These are phyloP conservation scores for Nannochloropsis oceanica DNA, from an alignment of 108 stramenopile genomes.

Conservation along the genomic window DNA sequence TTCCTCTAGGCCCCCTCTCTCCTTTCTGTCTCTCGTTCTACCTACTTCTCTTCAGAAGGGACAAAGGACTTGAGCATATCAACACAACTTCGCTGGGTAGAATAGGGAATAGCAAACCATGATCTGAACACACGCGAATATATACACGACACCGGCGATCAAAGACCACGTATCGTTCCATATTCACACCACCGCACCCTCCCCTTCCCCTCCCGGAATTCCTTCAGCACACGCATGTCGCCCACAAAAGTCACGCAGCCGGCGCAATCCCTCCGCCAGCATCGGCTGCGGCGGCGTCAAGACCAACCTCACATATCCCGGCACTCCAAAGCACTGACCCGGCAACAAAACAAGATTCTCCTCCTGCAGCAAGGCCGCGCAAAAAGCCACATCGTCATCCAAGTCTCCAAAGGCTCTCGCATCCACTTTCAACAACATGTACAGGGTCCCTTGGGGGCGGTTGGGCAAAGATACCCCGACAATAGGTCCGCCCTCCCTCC, in stretches of 20 bases:
- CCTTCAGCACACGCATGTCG: not conserved
- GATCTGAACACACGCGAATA: too few relatives aligned
- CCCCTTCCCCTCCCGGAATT: not conserved
- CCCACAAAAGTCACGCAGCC: not conserved
- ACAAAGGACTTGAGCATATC: too few relatives aligned
- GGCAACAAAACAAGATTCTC: conserved; percentile 80
- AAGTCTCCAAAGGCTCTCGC: conserved; percentile 53
- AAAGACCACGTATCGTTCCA: not conserved
- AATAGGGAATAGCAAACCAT: too few relatives aligned
- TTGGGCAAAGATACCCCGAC: not conserved
- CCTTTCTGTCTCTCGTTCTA: too few relatives aligned
- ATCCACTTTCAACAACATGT: conserved; percentile 12
- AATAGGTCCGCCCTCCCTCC: not conserved
- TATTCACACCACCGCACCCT: not conserved
- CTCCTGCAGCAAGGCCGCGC: conserved; percentile 55
- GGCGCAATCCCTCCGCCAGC: not conserved
- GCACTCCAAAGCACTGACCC: conserved; percentile 62
- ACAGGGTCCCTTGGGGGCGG: not conserved
- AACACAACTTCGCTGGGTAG: too few relatives aligned
- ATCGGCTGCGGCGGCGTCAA: conserved; percentile 33
- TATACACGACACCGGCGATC: too few relatives aligned
- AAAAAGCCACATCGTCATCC: conserved; percentile 54
- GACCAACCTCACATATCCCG: conserved; percentile 55
- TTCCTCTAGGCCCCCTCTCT: too few relatives aligned
- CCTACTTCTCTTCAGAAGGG: too few relatives aligned